Percentiles rank a stretch among this genome's conserved stretches.
phyloP scores from a whole-genome alignment of 495 filamentous ascomycete genomes.

The Astrocystis sublimbata region DNA sequence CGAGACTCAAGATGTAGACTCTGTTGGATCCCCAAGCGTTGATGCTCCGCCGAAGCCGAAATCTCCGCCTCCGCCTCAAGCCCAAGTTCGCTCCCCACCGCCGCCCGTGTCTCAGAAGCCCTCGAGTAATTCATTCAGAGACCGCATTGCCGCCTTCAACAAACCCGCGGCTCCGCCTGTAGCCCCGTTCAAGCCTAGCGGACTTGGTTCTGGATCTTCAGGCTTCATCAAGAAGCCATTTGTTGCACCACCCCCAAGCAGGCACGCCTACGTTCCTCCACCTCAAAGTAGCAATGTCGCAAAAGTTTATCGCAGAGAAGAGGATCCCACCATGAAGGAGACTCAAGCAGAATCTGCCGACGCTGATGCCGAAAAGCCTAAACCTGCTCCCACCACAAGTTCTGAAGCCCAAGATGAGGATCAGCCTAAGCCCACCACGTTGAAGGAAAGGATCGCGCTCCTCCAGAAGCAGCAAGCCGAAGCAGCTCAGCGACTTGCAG shows the following conservation, averaged over 20 bases:
- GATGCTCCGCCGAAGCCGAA: constrained; percentile 33
- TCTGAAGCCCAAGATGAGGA: constrained; percentile 65
- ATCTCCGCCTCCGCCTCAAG: constrained; percentile 45
- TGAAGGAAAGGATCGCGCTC: constrained; percentile 92
- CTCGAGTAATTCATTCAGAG: constrained; percentile 72
- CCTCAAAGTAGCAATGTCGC: constrained; percentile 61
- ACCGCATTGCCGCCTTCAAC: constrained; percentile 97
- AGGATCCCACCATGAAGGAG: constrained; percentile 80
- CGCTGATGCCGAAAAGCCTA: constrained; percentile 59
- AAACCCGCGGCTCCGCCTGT: constrained; percentile 81
- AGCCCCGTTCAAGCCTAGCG: constrained; percentile 81
- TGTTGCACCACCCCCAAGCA: constrained; percentile 90
- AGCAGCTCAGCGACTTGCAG: constrained; percentile 76
- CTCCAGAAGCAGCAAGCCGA: constrained; percentile 93
- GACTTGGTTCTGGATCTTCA: constrained; percentile 54
- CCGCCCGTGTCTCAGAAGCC: constrained; percentile 82
- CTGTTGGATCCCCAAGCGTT: constrained; percentile 22
- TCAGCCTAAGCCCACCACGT: constrained; percentile 81
- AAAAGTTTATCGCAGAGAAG: constrained; percentile 83
- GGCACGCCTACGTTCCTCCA: constrained; percentile 85
- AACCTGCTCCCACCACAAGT: constrained; percentile 48
- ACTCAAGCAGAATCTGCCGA: constrained; percentile 59
- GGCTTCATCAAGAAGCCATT: constrained; percentile 98
- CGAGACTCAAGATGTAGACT: constrained; percentile 34
- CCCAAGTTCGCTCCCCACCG: constrained; percentile 51